phyloP scores from a whole-genome alignment of 805 yeast genomes.

The Wickerhamia fluorescens region DNA sequence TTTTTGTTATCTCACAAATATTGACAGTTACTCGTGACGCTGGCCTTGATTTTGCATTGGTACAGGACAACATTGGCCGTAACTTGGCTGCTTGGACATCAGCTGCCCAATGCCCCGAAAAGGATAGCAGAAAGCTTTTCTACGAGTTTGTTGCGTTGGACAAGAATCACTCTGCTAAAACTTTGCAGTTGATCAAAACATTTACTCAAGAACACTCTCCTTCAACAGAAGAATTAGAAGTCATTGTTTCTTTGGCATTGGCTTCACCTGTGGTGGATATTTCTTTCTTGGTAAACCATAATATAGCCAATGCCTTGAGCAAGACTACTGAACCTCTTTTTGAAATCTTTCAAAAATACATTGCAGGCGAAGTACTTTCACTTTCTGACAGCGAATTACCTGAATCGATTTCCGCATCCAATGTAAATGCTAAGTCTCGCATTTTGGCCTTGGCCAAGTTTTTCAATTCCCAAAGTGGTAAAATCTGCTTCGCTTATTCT shows the following conservation, averaged over 20 bases:
- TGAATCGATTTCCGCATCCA: constrained; percentile 7
- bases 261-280: constrained; percentile 31
- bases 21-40: constrained; percentile 24
- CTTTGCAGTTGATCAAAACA: constrained; percentile 29
- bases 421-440: constrained; percentile 28
- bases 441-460: constrained; percentile 35
- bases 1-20: constrained; percentile 24
- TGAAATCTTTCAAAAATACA: constrained; percentile 23
- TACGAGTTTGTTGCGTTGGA: constrained; percentile 35
- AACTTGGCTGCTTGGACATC: constrained; percentile 32
- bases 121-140: constrained; percentile 22
- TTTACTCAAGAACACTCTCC: constrained; percentile 25
- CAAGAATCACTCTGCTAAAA: constrained; percentile 16
- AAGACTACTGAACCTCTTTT: constrained; percentile 22
- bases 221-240: constrained; percentile 17
- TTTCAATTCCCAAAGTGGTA: constrained; percentile 14
- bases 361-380: constrained; percentile 27
- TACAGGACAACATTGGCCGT: constrained; percentile 29
- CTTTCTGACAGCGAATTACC: constrained; percentile 9
- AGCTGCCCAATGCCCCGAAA: constrained; percentile 19
- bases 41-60: constrained; percentile 23
- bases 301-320: constrained; percentile 29
- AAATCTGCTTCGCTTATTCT: constrained; percentile 25
- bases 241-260: constrained; percentile 31
- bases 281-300: constrained; percentile 35